Evolutionary conservation across 495 filamentous ascomycete species (phyloP), one percentile per base, ranked within the genome.

Genomic region (Peziza echinospora): DNA sequence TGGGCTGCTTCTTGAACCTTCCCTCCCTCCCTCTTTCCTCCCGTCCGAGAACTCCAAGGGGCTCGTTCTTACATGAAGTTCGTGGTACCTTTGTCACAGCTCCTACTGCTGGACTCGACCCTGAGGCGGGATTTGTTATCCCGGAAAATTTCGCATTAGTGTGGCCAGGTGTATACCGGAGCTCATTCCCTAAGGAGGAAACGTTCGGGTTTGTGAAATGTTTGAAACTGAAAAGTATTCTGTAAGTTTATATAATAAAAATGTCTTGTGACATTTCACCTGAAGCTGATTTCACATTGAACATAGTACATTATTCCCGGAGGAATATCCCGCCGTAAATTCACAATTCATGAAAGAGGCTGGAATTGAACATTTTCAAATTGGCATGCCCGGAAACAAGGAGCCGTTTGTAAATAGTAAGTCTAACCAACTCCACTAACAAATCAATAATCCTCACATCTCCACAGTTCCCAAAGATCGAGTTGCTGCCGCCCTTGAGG

Each of bases 381-480:
- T 86, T 54, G 66, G 73, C 50, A 76, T 91, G 65, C 70, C 72
- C 26, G 73, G 83, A 0, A 87, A 86, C 41, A 89, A 92, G 60
- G 79, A 81, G 51, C 54, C 54, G 10, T 57, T 57, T 16, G 49
- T 54, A 8, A 54, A 57, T 40, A 47, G 54, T 57, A 16, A 44
- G 54, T 53, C 21, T 23, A 41, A 17, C 10, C 5, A 19, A n/a
- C 22, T 41, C 11, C 41, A 23, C 24, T 30, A 16, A 23, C n/a
- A 28, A 37, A 13, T n/a, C n/a, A 2, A 46, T 57, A 34, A 57
- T 30, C 43, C 26, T 8, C 25, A 26, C 5, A 34, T 48, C 3
- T 43, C 41, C 28, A 24, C 22, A 50, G 56, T 82, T 16, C 71
- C 78, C 0, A 56, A 71, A n/a, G 58, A 64, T 21, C 68, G 71